Evolutionary conservation across 495 filamentous ascomycete genomes (phyloP), one percentile per base, ranked within the genome.

Genomic region (Neurospora tetrasperma): DNA sequence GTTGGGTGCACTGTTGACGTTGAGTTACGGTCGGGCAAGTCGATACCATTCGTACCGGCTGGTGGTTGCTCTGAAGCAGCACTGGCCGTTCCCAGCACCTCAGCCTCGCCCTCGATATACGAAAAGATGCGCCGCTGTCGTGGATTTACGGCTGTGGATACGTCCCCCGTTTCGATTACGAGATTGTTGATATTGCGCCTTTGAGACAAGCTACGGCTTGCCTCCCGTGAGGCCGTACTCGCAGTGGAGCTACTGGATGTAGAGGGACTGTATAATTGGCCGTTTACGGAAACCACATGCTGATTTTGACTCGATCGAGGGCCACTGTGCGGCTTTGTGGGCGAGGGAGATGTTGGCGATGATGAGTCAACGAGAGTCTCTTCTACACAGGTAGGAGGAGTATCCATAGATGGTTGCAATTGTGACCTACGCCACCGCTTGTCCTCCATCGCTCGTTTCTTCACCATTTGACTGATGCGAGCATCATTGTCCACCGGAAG

Each of bases 401-500:
- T 27, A 35, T 9, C 27, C 54, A 66, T 66, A 66, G 27, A 62
- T 16, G 35, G 54, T 27, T 62, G 54, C 27, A 66, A 66, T 35
- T 16, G 54, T 66, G 54, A 66, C 27, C 43, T 59, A 59, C 8
- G 43, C 31, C 12, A 23, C 41, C 44, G 12, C 42, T 40, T 44
- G 43, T 77, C 71, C 18, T 77, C 72, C 23, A 27, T 70, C 54
- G 73, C 74, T 43, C 74, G 77, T 35, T 46, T 42, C 70, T 76
- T 74, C 1, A 79, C n/a, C 18, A 75, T 27, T 5, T 74, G 74
- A 68, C 76, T 77, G 40, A 77, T 42, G 14, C 72, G 35, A 5
- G 75, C 70, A 66, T 79, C 77, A 16, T 74, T 73, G 0, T 71
- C 14, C 27, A 66, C 5, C 9, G 54, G 54, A 38, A 38, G 23